Evolutionary conservation across 2,329 filamentous ascomycete genomes (phyloP), one percentile per base, ranked within the genome.

Genomic region (Apiospora aurea): DNA sequence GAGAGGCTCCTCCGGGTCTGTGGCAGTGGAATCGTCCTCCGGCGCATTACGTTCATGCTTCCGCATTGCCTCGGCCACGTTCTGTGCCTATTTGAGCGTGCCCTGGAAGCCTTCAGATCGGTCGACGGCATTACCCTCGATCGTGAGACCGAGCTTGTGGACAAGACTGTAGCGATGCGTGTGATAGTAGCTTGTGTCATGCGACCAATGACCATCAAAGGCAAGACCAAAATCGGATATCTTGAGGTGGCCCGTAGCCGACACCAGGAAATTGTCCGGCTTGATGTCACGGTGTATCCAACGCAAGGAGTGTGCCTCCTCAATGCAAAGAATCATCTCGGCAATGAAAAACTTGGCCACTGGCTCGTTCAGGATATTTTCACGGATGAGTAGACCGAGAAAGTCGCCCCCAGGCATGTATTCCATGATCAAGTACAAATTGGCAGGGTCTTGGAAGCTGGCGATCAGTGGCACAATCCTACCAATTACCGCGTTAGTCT

Each of bases 321-420:
- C 95, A 34, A 99, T 92, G 77, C 95, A 97, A 5, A 98, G 85
- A 70, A 98, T 93, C 95, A 98, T 98, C 83, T 99, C 95, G 0
- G 96, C 95, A 72, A 97, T 86, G 80, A 98, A 98, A 85, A 94
- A 98, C 74, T 90, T 92, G 5, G 95, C 91, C 61, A 94, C 90
- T 0, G 88, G 85, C 81, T 98, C 96, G 71, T 90, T 90, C 1
- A 99, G 86, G 2, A 94, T 89, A 73, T 96, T 95, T 78, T 97
- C 93, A 21, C 95, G 91, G 71, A 98, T 93, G 21, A 99, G 84
- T 0, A 98, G 83, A 1, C 94, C 94, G 0, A 99, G 87, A 76
- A 99, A 98, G 80, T 99, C 96, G 0, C 96, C 96, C 0, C 96
- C 96, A 2, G 97, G 92, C 94, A 98, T 98, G 79, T 97, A 99